Evolutionary conservation across 2,329 filamentous ascomycete genomes (phyloP).

Genomic region (Apiospora pterosperma): DNA sequence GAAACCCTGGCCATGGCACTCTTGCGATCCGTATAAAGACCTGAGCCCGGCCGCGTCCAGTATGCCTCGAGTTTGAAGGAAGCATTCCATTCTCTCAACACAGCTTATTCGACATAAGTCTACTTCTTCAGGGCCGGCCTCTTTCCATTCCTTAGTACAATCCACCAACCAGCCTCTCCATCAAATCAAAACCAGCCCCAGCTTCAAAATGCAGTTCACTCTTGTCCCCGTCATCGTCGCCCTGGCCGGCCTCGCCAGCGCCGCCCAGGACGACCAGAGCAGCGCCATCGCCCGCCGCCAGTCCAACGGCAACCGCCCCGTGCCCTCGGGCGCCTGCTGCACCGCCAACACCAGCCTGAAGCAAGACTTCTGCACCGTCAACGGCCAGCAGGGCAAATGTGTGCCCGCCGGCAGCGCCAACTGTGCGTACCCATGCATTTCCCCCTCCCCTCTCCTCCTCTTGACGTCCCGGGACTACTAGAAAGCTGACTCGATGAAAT

Average conservation of each 20-base stretch:
- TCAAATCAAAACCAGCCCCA: not conserved
- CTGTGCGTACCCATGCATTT: conserved; percentile 24
- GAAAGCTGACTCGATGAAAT: not conserved
- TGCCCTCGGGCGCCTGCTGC: conserved; percentile 32
- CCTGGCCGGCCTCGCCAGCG: conserved; percentile 20
- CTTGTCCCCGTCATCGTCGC: conserved; percentile 20
- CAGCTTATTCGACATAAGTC: conserved; percentile 6
- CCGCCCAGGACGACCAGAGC: conserved; percentile 17
- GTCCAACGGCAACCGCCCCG: conserved; percentile 29
- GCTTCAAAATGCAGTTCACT: conserved; percentile 27
- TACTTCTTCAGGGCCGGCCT: conserved; percentile 1
- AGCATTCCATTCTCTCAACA: not conserved
- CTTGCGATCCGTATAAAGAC: not conserved
- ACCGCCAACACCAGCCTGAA: conserved; percentile 31
- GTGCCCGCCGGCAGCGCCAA: conserved; percentile 31
- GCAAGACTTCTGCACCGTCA: conserved; percentile 32
- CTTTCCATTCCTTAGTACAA: not conserved
- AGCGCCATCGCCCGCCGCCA: conserved; percentile 24
- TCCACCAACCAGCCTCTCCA: not conserved
- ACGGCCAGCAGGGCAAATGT: conserved; percentile 30
- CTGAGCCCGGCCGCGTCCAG: not conserved
- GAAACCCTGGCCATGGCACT: not conserved
- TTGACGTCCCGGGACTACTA: not conserved
- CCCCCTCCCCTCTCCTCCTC: not conserved
- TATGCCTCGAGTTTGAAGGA: not conserved